Percentiles rank a stretch among this genome's conserved stretches.
phyloP scores from a whole-genome alignment of 1,284 basidiomycete genomes.

The Mycena sp. region DNA sequence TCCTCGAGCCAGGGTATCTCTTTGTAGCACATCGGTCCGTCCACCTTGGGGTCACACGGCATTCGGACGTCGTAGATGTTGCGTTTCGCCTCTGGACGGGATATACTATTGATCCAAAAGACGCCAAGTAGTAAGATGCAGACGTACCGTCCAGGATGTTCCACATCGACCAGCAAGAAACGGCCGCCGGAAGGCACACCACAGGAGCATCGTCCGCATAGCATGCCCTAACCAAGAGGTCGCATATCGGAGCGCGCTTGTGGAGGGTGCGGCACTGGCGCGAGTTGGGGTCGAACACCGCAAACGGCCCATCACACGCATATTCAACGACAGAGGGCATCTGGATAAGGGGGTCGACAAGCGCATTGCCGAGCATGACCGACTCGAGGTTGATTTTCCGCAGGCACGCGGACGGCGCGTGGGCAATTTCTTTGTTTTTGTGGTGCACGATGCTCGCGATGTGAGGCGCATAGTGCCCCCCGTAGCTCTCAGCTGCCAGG shows the following conservation, averaged over 20 bases:
- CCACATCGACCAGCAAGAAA: slow-evolving; percentile 55
- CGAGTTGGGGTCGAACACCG: slow-evolving; percentile 4
- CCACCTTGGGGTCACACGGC: not conserved
- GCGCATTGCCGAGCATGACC: slow-evolving; percentile 42
- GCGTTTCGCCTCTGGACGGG: slow-evolving; percentile 51
- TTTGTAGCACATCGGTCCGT: slow-evolving; percentile 49
- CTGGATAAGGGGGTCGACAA: slow-evolving; percentile 46
- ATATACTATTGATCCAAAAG: slow-evolving; percentile 2
- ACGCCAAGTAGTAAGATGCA: slow-evolving; percentile 2
- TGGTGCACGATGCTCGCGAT: slow-evolving; percentile 64
- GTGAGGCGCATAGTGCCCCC: slow-evolving; percentile 71
- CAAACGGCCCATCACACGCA: slow-evolving; percentile 26
- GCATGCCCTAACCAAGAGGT: slow-evolving; percentile 49
- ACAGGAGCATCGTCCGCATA: slow-evolving; percentile 47
- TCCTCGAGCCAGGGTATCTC: slow-evolving; percentile 46
- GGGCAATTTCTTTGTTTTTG: slow-evolving; percentile 14
- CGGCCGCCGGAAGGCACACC: slow-evolving; percentile 53
- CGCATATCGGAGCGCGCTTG: slow-evolving; percentile 8
- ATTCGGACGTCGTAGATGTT: slow-evolving; percentile 20
- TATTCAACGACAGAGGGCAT: slow-evolving; percentile 18
- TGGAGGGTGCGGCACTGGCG: slow-evolving; percentile 49
- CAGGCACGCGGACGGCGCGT: slow-evolving; percentile 14
- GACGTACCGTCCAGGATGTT: slow-evolving; percentile 47
- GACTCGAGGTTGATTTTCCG: slow-evolving; percentile 14
- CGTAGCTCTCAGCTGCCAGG: slow-evolving; percentile 67